Evolutionary conservation across 2,329 filamentous ascomycete genomes (phyloP), one percentile per base, ranked within the genome.

Genomic region (Sclerotinia subarctica): DNA sequence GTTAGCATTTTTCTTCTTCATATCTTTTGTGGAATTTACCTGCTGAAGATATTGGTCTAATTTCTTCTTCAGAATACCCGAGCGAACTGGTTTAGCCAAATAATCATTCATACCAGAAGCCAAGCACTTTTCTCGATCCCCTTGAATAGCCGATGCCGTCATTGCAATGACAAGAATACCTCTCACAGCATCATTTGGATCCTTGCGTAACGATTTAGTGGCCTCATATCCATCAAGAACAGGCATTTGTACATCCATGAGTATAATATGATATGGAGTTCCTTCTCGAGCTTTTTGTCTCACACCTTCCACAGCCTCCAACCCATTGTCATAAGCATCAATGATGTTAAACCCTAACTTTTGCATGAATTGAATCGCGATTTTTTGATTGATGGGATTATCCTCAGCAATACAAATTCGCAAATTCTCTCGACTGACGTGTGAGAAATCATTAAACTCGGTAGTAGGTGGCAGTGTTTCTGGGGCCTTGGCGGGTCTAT

Each of bases 221-320:
- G 94, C 93, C 78, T 96, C 91, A 77, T 97, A 97, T 7, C 94
- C 94, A 77, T 97, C 94, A 11, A 96, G 85, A 4, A 96, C 88
- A 0, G 94, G 94, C 94, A 97, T 97, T 79, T 97, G 93, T 4
- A 96, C 93, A 77, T 97, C 94, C 94, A 97, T 97, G 56, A 97
- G 85, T 52, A 96, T 90, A 44, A 97, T 85, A 75, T 97, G 93
- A 80, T 96, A 97, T 0, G 93, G 94, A 11, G 82, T 82, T 1
- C 89, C 90, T 70, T 91, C 89, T 56, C 81, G 83, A 4, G 90
- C 90, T 70, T 89, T 90, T 69, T 88, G 89, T 11, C 90, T 88
- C n/a, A 97, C 81, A 0, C 92, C 94, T 74, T 96, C 91, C 19
- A 97, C 90, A 0, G 94, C 93, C 79, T 94, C 92, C 70, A 90